Base-by-base conservation (phyloP, 106 monocot species). In the Dioscorea zingiberensis region DNA sequence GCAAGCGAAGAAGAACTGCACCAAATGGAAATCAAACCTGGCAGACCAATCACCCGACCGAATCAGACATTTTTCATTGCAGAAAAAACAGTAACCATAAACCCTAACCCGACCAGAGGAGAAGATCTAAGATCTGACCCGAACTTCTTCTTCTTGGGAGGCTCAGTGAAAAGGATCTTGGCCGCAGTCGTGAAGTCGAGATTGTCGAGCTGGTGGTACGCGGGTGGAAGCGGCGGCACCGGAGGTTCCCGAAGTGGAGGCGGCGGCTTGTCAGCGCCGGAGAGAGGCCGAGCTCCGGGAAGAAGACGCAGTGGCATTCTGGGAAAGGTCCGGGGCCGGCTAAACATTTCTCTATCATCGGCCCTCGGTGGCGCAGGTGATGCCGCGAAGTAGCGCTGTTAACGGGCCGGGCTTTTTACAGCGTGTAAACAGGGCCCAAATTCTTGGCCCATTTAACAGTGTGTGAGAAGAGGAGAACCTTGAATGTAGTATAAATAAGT, bases 21-120 rank as follows among this genome's bases (percentile, higher is more conserved):
- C 92, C 55, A 87, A 71, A 62, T 91, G 90, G 59, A 91, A 91
- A 64, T 91, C 90, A 18, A 91, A 60, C 65, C 90, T 91, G n/a
- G 68, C 74, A 63, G 57, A 26, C 1, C 48, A 68, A 54, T 13
- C 55, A 47, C 5, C n/a, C 21, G 3, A 49, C 27, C 14, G 2
- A 65, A n/a, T 25, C 26, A 18, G 17, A 38, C 38, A 38, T 29
- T 13, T 7, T n/a, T n/a, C n/a, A n/a, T n/a, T 48, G 23, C 28
- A 18, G 16, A 13, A 21, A 30, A 38, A 67, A 27, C 57, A 56
- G 11, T 25, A 67, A 71, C 17, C 64, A 48, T 12, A 25, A 67
- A 72, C 24, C 48, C 29, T 25, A 54, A 73, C 13, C 11, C 29
- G 25, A 59, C 9, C 47, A 53, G 21, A 63, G 30, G 27, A 13